A percentile compares a stretch with the other conserved stretches of the same genome.
These are phyloP conservation scores for Paraphoma chrysanthemicola DNA, from an alignment of 2,329 filamentous ascomycete genomes.

Conservation along the genomic window DNA sequence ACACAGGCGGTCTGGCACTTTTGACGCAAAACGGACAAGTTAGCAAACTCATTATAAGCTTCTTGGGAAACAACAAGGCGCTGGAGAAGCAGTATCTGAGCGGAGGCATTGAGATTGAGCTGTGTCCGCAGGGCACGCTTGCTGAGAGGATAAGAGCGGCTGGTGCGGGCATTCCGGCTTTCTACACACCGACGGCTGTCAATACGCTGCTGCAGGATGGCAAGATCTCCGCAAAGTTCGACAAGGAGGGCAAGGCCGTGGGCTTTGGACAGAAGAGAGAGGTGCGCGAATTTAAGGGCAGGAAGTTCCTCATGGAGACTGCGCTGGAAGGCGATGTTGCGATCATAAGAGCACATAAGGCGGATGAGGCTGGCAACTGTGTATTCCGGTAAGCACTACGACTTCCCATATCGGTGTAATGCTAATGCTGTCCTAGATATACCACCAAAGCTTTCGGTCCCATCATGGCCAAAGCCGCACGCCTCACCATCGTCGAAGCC, in stretches of 20 bases:
- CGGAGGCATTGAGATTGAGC: constrained; percentile 75
- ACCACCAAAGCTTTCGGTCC: constrained; percentile 47
- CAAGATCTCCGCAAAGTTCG: constrained; percentile 69
- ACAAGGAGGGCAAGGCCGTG: constrained; percentile 64
- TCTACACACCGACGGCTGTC: constrained; percentile 76
- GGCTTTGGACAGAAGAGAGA: constrained; percentile 72
- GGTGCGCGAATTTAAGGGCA: constrained; percentile 74
- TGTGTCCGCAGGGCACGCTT: constrained; percentile 78
- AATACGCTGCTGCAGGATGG: constrained; percentile 72
- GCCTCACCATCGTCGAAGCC: constrained; percentile 91
- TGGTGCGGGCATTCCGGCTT: constrained; percentile 79
- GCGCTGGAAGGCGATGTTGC: constrained; percentile 78
- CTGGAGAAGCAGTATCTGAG: constrained; percentile 77
- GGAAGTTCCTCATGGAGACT: constrained; percentile 78
- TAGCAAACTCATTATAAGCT: constrained; percentile 76
- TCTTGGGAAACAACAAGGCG: constrained; percentile 78
- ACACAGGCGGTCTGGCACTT: constrained; percentile 68
- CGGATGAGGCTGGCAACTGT: constrained; percentile 78
- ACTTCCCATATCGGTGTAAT: too few relatives aligned
- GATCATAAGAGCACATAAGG: constrained; percentile 78
- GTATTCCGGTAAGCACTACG: constrained; percentile 60
- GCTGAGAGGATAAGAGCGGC: constrained; percentile 75
- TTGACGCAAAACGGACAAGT: constrained; percentile 75
- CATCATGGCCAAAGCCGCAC: constrained; percentile 85
- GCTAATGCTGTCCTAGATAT: constrained; percentile 30